These are phyloP conservation scores for Mycosphaerella arachidis DNA, from an alignment of 2,329 filamentous ascomycete species.

Conservation along the genomic window DNA sequence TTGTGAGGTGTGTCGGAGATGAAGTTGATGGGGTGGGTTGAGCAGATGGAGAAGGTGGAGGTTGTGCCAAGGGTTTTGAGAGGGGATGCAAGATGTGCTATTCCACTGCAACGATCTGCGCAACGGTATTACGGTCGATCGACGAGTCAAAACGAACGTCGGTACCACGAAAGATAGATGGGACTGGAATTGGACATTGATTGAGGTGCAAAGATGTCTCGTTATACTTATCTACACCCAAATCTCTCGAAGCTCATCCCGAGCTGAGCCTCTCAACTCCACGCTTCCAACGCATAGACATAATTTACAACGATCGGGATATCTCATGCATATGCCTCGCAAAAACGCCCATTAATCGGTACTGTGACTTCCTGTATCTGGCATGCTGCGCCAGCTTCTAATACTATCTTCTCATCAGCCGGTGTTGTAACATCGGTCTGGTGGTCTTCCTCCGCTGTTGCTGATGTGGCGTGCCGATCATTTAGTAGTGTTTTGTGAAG, in stretches of 20 bases:
- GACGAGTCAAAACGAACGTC: neutral
- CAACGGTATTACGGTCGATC: neutral
- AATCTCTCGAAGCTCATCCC: neutral
- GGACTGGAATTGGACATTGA: too few relatives aligned
- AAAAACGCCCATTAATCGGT: neutral
- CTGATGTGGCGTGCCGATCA: neutral
- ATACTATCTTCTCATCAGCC: neutral
- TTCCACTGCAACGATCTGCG: neutral
- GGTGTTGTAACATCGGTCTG: neutral
- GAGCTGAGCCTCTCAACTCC: neutral
- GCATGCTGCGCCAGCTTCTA: neutral
- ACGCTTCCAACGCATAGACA: neutral
- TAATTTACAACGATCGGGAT: neutral
- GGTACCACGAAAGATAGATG: neutral
- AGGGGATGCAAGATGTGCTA: neutral
- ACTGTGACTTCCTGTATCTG: neutral
- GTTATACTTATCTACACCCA: neutral
- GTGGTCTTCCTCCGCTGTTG: neutral
- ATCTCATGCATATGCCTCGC: slow-evolving; percentile 1
- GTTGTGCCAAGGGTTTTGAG: neutral
- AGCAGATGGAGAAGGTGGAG: neutral
- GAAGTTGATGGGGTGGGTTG: neutral
- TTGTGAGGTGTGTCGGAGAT: slow-evolving; percentile 10
- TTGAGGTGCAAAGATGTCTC: slow-evolving; percentile 1
- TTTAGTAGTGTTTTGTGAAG: neutral